Conservation (phyloP, 306 rosid genomes). For the Senna tora region DNA sequence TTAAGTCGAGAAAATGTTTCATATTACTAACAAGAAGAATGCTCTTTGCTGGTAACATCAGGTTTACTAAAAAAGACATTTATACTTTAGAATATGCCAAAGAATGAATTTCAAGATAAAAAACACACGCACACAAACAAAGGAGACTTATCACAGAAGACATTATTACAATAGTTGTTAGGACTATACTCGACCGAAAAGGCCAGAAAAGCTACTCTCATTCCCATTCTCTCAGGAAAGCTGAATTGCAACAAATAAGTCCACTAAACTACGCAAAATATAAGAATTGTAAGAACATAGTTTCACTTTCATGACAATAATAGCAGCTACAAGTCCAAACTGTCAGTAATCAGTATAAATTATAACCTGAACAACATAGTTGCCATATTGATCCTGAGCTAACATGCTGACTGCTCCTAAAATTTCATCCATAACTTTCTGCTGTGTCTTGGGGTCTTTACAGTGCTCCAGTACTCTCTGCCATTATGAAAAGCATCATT, state of each 20-base stretch:
- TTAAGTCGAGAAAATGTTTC: not conserved
- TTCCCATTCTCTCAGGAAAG: not conserved
- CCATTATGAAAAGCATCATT: constrained; percentile 23
- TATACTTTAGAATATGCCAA: not conserved
- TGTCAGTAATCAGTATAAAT: constrained; percentile 23
- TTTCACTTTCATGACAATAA: not conserved
- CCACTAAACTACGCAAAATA: not conserved
- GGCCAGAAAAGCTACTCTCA: not conserved
- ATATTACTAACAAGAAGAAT: not conserved
- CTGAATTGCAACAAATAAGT: not conserved
- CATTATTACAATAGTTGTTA: not conserved
- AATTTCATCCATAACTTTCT: constrained; percentile 90
- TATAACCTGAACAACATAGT: constrained; percentile 92
- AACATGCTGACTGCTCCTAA: constrained; percentile 92
- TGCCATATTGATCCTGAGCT: constrained; percentile 98
- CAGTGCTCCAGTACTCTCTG: constrained; percentile 98
- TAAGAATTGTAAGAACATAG: not conserved
- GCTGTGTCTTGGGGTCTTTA: constrained; percentile 63
- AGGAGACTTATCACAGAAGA: not conserved
- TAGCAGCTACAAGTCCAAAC: not conserved
- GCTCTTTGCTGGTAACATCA: too few relatives aligned
- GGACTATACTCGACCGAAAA: not conserved
- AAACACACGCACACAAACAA: too few relatives aligned
- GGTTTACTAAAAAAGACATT: not conserved
- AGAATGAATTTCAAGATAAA: not conserved